Percentiles rank a stretch among this genome's conserved stretches.
These are phyloP conservation scores for Zygoascus biomembranicola DNA, from an alignment of 805 yeast species.

Conservation along the genomic window DNA sequence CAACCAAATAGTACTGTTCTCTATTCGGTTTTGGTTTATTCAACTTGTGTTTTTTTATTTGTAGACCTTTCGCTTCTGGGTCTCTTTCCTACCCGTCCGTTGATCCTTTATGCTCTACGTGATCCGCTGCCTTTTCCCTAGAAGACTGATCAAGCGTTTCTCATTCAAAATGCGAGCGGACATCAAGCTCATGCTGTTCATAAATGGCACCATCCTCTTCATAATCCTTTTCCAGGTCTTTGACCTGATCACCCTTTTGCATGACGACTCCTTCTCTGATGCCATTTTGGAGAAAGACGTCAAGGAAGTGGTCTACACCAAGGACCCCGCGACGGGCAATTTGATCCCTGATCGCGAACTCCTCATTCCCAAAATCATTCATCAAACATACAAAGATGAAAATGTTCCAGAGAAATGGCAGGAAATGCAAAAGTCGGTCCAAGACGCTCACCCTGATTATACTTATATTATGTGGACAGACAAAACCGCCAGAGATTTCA, in stretches of 20 bases:
- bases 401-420: constrained; percentile 77
- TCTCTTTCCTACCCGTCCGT: too few relatives aligned
- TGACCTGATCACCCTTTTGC: constrained; percentile 64
- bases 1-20: too few relatives aligned
- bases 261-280: constrained; percentile 62
- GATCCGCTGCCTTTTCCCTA: not conserved
- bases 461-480: constrained; percentile 85
- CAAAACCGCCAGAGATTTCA: constrained; percentile 68
- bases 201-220: constrained; percentile 18
- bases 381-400: constrained; percentile 80
- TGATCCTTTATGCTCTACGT: too few relatives aligned
- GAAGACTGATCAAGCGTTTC: not conserved
- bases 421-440: constrained; percentile 66
- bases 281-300: constrained; percentile 57
- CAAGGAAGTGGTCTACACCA: constrained; percentile 41
- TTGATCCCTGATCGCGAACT: constrained; percentile 20
- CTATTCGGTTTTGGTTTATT: too few relatives aligned
- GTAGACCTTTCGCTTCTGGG: too few relatives aligned
- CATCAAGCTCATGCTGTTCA: constrained; percentile 13
- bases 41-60: too few relatives aligned
- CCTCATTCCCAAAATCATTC: constrained; percentile 81
- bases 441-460: constrained; percentile 77
- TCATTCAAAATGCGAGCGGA: constrained; percentile 15
- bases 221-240: constrained; percentile 54
- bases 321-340: constrained; percentile 11